These are phyloP conservation scores for Bocquillonia castaneifolia DNA, from an alignment of 441 rosid species.

Conservation along the genomic window DNA sequence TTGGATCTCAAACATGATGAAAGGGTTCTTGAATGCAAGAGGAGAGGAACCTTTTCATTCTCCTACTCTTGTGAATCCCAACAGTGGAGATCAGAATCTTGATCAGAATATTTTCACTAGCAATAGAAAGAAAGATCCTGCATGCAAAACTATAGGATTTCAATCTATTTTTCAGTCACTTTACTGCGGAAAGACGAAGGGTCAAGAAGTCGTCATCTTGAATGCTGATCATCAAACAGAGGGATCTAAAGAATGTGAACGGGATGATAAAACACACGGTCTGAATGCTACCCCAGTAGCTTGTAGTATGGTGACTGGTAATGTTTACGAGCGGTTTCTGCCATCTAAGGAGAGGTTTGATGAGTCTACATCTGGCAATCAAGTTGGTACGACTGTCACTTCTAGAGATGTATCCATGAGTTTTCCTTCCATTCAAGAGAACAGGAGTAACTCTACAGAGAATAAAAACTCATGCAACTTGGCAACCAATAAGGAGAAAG, in stretches of 20 bases:
- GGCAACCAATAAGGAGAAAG: slow-evolving; percentile 29
- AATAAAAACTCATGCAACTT: slow-evolving; percentile 30
- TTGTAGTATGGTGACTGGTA: slow-evolving; percentile 32
- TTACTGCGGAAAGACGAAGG: slow-evolving; percentile 43
- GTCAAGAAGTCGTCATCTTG: slow-evolving; percentile 22
- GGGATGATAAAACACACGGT: slow-evolving; percentile 25
- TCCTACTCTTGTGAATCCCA: slow-evolving; percentile 33
- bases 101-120: slow-evolving; percentile 23
- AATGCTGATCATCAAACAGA: slow-evolving; percentile 25
- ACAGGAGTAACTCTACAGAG: slow-evolving; percentile 28
- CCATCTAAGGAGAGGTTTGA: slow-evolving; percentile 32
- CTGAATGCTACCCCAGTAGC: slow-evolving; percentile 40
- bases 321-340: slow-evolving; percentile 32
- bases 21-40: slow-evolving; percentile 50
- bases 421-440: slow-evolving; percentile 24
- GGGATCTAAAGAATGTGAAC: slow-evolving; percentile 26
- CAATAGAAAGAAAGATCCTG: slow-evolving; percentile 26
- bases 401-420: slow-evolving; percentile 29
- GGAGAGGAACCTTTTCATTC: slow-evolving; percentile 35
- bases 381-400: slow-evolving; percentile 28
- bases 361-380: slow-evolving; percentile 31
- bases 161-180: slow-evolving; percentile 70
- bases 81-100: slow-evolving; percentile 24
- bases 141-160: slow-evolving; percentile 47
- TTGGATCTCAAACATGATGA: slow-evolving; percentile 87